Conservation (phyloP, 2,329 filamentous ascomycete genomes). For the Ceratocystis harringtonii region DNA sequence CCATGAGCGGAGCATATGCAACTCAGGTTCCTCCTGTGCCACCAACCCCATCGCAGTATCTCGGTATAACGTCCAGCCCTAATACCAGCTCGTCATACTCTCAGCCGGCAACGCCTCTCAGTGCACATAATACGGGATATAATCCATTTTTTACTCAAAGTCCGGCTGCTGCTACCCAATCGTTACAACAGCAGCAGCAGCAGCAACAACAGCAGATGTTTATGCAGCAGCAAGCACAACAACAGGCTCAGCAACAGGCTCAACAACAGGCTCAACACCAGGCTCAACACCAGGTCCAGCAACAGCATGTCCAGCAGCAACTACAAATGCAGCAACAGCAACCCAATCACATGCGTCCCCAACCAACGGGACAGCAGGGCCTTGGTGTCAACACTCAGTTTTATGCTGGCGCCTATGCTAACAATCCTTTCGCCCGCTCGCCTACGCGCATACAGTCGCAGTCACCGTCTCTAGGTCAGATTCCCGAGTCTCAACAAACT, state of each 20-base stretch:
- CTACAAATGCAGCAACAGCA: slow-evolving; percentile 12
- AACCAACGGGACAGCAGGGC: slow-evolving; percentile 23
- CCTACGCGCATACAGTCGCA: slow-evolving; percentile 37
- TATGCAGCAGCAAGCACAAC: slow-evolving; percentile 25
- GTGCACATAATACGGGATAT: slow-evolving; percentile 14
- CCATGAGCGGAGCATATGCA: slow-evolving; percentile 13
- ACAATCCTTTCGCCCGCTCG: slow-evolving; percentile 37
- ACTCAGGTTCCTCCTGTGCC: slow-evolving; percentile 53
- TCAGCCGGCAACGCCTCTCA: slow-evolving; percentile 11
- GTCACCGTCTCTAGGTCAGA: slow-evolving; percentile 35
- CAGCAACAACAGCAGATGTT: slow-evolving; percentile 18
- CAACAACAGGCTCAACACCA: slow-evolving; percentile 27
- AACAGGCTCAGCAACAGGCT: too few species aligned
- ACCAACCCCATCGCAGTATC: slow-evolving; percentile 39
- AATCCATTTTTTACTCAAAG: slow-evolving; percentile 13
- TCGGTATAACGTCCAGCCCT: slow-evolving; percentile 22
- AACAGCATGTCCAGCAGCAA: slow-evolving; percentile 9
- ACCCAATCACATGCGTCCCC: slow-evolving; percentile 5
- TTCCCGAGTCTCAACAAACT: slow-evolving; percentile 34
- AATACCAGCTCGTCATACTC: slow-evolving; percentile 17
- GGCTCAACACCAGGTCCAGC: background rate
- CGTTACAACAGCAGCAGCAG: background rate
- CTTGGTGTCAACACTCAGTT: slow-evolving; percentile 29
- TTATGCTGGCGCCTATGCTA: slow-evolving; percentile 25
- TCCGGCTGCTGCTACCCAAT: background rate